These are phyloP conservation scores for Lagerstroemia speciosa DNA, from an alignment of 345 rosid genomes.

Conservation along the genomic window DNA sequence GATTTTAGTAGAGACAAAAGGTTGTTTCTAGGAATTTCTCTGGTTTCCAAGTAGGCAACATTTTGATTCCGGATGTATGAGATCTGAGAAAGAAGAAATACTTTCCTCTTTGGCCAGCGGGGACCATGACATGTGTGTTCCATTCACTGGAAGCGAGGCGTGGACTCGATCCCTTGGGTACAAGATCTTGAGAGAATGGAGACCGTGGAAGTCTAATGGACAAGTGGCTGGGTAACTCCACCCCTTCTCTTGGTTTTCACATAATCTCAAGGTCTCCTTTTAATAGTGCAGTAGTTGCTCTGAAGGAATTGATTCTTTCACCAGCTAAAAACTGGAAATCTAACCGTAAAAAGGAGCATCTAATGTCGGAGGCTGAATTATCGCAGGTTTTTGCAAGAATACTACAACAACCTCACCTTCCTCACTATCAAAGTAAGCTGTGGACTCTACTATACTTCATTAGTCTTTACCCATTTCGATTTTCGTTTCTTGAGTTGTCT, in stretches of 20 bases:
- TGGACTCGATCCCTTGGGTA: slow-evolving; percentile 86
- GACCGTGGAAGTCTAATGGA: slow-evolving; percentile 60
- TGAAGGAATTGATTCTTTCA: background rate
- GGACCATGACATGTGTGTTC: slow-evolving; percentile 95
- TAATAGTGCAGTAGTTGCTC: background rate
- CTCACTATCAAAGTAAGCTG: slow-evolving; percentile 57
- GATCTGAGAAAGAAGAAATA: background rate
- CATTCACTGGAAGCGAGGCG: slow-evolving; percentile 82
- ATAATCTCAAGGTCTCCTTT: background rate
- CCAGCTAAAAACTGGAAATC: background rate
- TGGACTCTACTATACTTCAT: background rate
- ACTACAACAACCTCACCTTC: slow-evolving; percentile 70
- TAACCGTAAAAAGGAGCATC: background rate
- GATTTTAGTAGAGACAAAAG: background rate
- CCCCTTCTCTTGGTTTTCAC: background rate
- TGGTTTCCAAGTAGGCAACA: background rate
- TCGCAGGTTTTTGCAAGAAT: slow-evolving; percentile 58
- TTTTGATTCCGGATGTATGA: background rate
- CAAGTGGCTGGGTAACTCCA: slow-evolving; percentile 54
- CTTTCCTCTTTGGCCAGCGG: slow-evolving; percentile 33
- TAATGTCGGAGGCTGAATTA: background rate
- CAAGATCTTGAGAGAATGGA: slow-evolving; percentile 60
- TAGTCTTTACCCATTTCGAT: background rate
- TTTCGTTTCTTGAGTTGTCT: background rate
- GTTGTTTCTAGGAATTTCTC: background rate